A percentile compares a stretch with the other conserved stretches of the same genome.
These are phyloP conservation scores for Calonectria hawksworthii DNA, from an alignment of 2,329 filamentous ascomycete species.

Conservation along the genomic window DNA sequence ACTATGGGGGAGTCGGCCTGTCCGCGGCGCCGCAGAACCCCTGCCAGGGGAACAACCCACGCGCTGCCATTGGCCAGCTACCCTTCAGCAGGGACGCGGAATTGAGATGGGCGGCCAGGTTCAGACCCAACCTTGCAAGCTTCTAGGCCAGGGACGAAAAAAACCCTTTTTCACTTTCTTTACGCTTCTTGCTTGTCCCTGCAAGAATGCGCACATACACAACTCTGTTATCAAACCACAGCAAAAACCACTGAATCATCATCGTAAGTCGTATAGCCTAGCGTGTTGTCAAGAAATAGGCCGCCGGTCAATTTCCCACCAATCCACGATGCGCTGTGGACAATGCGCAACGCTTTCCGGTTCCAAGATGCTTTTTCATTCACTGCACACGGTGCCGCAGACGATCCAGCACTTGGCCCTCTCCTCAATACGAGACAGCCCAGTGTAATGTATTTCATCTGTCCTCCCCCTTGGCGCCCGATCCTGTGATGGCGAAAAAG, in stretches of 20 bases:
- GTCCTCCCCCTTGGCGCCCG: not conserved
- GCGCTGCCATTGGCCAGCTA: not conserved
- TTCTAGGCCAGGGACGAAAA: not conserved
- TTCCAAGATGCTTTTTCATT: not conserved
- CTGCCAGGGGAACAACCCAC: constrained; percentile 2
- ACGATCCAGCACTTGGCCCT: not conserved
- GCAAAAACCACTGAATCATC: not conserved
- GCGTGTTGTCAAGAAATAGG: not conserved
- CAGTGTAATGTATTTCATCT: not conserved
- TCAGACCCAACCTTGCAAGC: not conserved
- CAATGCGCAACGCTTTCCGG: not conserved
- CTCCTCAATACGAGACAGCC: not conserved
- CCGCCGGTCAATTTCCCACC: not conserved
- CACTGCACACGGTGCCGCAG: not conserved
- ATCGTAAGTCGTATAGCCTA: not conserved
- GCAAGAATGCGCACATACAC: not conserved
- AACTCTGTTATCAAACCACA: not conserved
- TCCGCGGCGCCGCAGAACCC: constrained; percentile 1
- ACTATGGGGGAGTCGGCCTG: constrained; percentile 15
- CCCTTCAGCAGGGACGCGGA: not conserved
- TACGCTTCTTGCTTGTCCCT: not conserved
- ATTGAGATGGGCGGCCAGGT: constrained; percentile 5
- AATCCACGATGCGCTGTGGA: not conserved
- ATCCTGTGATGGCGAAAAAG: not conserved
- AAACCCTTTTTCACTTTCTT: not conserved